These are phyloP conservation scores for Ophiostoma piceae DNA, from an alignment of 2,329 filamentous ascomycete species.

Conservation along the genomic window DNA sequence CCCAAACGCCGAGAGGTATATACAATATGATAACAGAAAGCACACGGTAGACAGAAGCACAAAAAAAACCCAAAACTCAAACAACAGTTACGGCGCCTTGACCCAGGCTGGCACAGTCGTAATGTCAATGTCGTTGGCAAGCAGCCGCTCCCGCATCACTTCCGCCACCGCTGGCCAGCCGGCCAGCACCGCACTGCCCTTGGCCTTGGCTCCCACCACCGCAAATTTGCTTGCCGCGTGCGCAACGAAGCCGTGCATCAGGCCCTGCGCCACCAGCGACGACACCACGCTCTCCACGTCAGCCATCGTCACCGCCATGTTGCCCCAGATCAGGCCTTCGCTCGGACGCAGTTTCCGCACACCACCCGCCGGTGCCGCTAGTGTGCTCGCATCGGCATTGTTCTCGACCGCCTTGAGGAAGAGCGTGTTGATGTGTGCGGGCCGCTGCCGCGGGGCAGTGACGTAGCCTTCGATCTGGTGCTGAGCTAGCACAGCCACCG, in stretches of 20 bases:
- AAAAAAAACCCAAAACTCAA: background rate
- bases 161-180: constrained; percentile 73
- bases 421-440: constrained; percentile 45
- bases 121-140: constrained; percentile 55
- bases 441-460: constrained; percentile 35
- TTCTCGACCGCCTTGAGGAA: constrained; percentile 51
- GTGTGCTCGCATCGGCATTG: constrained; percentile 34
- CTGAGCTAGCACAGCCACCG: constrained; percentile 61
- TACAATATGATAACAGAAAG: background rate
- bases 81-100: constrained; percentile 24
- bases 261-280: constrained; percentile 70
- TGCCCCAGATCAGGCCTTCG: constrained; percentile 60
- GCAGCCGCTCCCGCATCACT: constrained; percentile 58
- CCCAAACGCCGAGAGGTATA: constrained; percentile 13
- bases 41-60: background rate
- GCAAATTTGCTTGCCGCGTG: constrained; percentile 73
- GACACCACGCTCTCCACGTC: constrained; percentile 75
- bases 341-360: constrained; percentile 49
- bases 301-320: constrained; percentile 51
- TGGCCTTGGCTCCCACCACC: constrained; percentile 69
- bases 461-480: constrained; percentile 55
- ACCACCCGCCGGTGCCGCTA: constrained; percentile 46
- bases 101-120: constrained; percentile 35
- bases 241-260: constrained; percentile 79
- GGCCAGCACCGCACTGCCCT: constrained; percentile 57